These are phyloP conservation scores for Pleoardoris graminearum DNA, from an alignment of 2,329 filamentous ascomycete genomes.

Conservation along the genomic window DNA sequence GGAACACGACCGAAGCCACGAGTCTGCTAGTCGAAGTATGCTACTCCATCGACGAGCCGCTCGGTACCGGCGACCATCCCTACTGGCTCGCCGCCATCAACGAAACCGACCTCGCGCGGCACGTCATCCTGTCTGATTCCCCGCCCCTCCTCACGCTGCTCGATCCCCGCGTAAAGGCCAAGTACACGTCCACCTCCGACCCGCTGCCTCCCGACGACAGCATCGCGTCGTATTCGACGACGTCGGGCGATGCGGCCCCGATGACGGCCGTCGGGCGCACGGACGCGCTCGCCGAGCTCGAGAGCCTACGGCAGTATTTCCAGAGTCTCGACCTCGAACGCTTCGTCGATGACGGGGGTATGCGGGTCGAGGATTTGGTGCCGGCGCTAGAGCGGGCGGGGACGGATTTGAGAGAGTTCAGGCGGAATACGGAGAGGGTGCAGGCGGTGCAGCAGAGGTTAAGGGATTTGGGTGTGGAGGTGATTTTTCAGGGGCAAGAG, in stretches of 20 bases:
- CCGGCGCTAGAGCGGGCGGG: slow-evolving; percentile 25
- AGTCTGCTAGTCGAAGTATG: slow-evolving; percentile 71
- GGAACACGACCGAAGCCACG: slow-evolving; percentile 76
- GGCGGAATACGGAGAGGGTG: slow-evolving; percentile 30
- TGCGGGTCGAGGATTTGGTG: slow-evolving; percentile 26
- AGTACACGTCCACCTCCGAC: slow-evolving; percentile 69
- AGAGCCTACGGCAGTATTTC: slow-evolving; percentile 34
- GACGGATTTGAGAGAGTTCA: slow-evolving; percentile 32
- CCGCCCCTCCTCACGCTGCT: slow-evolving; percentile 71
- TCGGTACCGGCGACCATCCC: slow-evolving; percentile 30
- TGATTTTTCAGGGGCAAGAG: slow-evolving; percentile 28
- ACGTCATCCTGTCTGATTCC: slow-evolving; percentile 77
- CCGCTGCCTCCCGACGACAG: slow-evolving; percentile 71
- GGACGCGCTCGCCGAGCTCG: slow-evolving; percentile 30
- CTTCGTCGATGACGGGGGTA: slow-evolving; percentile 11
- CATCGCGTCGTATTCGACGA: slow-evolving; percentile 27
- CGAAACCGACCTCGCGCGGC: slow-evolving; percentile 64
- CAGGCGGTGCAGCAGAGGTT: slow-evolving; percentile 22
- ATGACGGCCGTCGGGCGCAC: slow-evolving; percentile 12
- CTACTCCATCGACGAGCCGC: slow-evolving; percentile 49
- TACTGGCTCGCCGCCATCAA: slow-evolving; percentile 39
- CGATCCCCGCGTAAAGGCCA: slow-evolving; percentile 63
- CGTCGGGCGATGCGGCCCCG: background rate
- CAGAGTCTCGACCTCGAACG: slow-evolving; percentile 29
- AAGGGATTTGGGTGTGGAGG: slow-evolving; percentile 30